phyloP scores from a whole-genome alignment of 305 asterid genomes.

The Rubia tinctorum region DNA sequence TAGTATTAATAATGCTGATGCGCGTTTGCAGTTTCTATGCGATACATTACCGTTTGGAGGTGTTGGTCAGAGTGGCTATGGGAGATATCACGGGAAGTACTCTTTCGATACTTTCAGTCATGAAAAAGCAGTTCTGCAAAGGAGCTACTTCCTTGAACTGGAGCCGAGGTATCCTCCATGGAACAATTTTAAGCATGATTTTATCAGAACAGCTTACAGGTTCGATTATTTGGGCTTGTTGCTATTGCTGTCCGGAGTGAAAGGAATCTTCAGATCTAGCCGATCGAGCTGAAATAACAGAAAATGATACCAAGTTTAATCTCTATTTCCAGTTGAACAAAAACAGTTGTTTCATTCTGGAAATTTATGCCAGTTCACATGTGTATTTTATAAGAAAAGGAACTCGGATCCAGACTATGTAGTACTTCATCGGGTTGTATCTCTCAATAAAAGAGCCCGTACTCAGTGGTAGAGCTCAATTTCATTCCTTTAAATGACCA shows the following conservation, averaged over 20 bases:
- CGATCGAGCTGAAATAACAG: background rate
- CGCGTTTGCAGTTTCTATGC: constrained; percentile 49
- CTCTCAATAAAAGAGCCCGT: background rate
- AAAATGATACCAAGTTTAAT: background rate
- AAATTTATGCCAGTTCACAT: background rate
- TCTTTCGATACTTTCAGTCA: constrained; percentile 92
- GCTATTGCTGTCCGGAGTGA: constrained; percentile 57
- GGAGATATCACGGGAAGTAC: constrained; percentile 91
- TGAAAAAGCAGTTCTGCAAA: constrained; percentile 72
- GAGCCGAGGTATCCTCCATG: constrained; percentile 95
- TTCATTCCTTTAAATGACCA: too few species aligned
- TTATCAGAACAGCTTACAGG: constrained; percentile 60
- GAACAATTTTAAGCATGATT: constrained; percentile 74
- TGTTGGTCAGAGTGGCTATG: constrained; percentile 81
- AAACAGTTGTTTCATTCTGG: background rate
- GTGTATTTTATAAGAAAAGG: background rate
- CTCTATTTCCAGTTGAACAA: background rate
- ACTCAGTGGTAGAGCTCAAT: too few species aligned
- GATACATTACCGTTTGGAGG: constrained; percentile 90
- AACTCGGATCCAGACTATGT: background rate
- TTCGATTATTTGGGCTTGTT: constrained; percentile 48
- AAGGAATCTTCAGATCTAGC: constrained; percentile 30
- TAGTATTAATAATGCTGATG: background rate
- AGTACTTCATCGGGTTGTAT: background rate
- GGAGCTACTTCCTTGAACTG: constrained; percentile 56